Evolutionary conservation across 2,329 filamentous ascomycete species (phyloP), one percentile per base, ranked within the genome.

Genomic region (Fusarium secorum): DNA sequence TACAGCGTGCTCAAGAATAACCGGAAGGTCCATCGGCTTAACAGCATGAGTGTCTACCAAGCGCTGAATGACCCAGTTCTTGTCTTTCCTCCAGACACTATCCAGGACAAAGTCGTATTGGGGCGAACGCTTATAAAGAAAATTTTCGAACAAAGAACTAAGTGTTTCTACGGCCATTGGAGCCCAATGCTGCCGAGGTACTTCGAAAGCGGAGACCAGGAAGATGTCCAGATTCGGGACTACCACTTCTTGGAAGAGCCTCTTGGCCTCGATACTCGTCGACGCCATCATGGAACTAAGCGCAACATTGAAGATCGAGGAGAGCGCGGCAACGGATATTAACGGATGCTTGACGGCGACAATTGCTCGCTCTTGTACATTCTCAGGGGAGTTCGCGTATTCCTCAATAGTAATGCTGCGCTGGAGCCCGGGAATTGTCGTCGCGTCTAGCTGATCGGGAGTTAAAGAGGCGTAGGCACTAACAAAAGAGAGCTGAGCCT

Each of bases 401-500:
- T 87, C 85, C 7, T 88, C 84, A 6, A 88, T 76, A 4, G 90
- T 89, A 78, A 98, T 97, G 5, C 94, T 93, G 28, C 90, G 87
- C 60, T 93, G 89, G 38, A 98, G 86, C 36, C 91, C 89, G 2
- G 94, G 95, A 64, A 98, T 96, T 38, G 92, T 92, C 17, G 90
- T 92, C 6, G 93, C 92, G 78, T 98, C 94, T 30, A 97, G 86
- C 75, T 95, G 89, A 32, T 93, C 88, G 1, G 91, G 87, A 17
- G 88, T 88, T 61, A 95, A 87, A 7, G 92, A 93, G 26, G 95
- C 86, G 78, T 95, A 98, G 22, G 94, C 94, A 70, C 92, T 91
- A 58, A 98, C 89, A 78, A 98, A 98, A n/a, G 95, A 97, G 38
- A 99, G 84, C 72, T 98, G 95, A 0, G 96, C 93, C 68, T 97